These are phyloP conservation scores for Penicillium thymicola DNA, from an alignment of 2,329 filamentous ascomycete genomes.

Conservation along the genomic window DNA sequence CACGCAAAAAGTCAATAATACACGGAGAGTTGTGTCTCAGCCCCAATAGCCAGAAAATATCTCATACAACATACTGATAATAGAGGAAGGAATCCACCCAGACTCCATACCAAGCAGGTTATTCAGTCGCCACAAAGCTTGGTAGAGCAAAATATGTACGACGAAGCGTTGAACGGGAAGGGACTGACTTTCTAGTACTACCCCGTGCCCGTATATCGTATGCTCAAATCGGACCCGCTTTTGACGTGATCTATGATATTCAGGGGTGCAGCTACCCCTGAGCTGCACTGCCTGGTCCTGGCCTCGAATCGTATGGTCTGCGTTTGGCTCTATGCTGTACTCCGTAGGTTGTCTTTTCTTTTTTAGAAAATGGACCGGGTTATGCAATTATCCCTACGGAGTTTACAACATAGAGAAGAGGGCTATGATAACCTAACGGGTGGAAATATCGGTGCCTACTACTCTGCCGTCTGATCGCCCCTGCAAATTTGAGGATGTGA, in stretches of 20 bases:
- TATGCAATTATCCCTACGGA: neutral
- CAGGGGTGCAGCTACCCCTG: neutral
- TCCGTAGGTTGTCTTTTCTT: neutral
- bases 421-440: neutral
- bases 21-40: neutral
- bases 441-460: neutral
- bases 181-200: neutral
- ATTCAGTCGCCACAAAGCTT: neutral
- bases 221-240: neutral
- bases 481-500: neutral
- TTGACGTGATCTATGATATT: slow-evolving; percentile 3
- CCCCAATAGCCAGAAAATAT: neutral
- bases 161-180: neutral
- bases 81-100: neutral
- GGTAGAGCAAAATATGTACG: neutral
- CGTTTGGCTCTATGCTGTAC: neutral
- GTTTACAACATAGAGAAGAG: too few relatives aligned
- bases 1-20: neutral
- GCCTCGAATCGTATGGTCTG: neutral
- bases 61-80: neutral
- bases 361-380: too few relatives aligned
- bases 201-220: neutral
- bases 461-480: slow-evolving; percentile 1
- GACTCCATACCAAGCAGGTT: neutral
- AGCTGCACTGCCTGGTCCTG: neutral